Evolutionary conservation across 306 rosid species (phyloP).

Genomic region (Arachis stenosperma): DNA sequence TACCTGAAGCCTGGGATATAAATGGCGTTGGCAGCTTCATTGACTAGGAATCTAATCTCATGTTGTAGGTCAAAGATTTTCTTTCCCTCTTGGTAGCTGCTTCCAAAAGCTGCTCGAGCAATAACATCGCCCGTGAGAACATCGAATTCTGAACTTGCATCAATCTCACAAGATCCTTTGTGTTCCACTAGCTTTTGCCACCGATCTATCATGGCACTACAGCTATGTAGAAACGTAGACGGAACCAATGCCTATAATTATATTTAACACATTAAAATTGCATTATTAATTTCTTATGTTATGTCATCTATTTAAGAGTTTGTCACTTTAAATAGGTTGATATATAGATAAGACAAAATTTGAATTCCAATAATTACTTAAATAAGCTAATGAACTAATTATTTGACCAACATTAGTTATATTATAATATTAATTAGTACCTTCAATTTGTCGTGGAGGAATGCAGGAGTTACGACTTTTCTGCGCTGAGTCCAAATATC

Average conservation of each 20-base stretch:
- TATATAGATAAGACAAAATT: too few relatives aligned
- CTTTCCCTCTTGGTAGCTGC: constrained; percentile 47
- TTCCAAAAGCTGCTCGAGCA: constrained; percentile 23
- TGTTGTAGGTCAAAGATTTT: constrained; percentile 48
- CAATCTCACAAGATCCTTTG: constrained; percentile 42
- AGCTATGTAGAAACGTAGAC: constrained; percentile 43
- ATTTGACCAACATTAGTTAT: too few relatives aligned
- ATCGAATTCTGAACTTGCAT: constrained; percentile 43
- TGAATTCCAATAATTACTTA: too few relatives aligned
- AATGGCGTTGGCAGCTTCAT: constrained; percentile 43
- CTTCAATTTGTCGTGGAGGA: constrained; percentile 50
- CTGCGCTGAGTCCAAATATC: constrained; percentile 50
- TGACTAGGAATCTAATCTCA: constrained; percentile 38
- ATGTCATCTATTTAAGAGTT: too few relatives aligned
- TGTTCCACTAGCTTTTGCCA: constrained; percentile 33
- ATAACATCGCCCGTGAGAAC: constrained; percentile 45
- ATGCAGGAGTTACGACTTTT: constrained; percentile 44
- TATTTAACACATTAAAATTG: too few relatives aligned
- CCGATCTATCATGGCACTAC: constrained; percentile 36
- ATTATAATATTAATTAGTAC: neutral
- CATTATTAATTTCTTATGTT: too few relatives aligned
- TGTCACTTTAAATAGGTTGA: too few relatives aligned
- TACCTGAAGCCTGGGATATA: constrained; percentile 56
- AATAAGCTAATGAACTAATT: too few relatives aligned
- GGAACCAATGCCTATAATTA: constrained; percentile 45